These are phyloP conservation scores for Candida saitoana DNA, from an alignment of 805 yeast genomes.

Conservation along the genomic window DNA sequence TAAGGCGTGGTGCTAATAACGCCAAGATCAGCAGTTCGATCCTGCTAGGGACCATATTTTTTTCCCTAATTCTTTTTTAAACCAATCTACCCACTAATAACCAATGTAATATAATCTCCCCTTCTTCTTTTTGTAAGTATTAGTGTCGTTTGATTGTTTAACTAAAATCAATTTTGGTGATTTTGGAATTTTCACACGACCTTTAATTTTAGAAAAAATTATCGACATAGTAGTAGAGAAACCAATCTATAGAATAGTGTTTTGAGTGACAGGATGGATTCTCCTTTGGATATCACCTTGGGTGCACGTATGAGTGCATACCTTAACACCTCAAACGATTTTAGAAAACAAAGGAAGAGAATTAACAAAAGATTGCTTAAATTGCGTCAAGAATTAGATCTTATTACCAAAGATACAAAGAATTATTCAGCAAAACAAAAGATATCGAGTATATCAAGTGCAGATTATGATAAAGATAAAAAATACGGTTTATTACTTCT, in stretches of 20 bases:
- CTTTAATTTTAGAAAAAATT: background rate
- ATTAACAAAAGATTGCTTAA: constrained; percentile 57
- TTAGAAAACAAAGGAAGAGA: constrained; percentile 60
- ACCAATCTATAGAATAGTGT: too few species aligned
- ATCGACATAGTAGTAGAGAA: too few species aligned
- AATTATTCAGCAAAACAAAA: constrained; percentile 50
- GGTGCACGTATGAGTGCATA: constrained; percentile 61
- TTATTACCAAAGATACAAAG: constrained; percentile 66
- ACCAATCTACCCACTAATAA: too few species aligned
- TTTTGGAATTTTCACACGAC: background rate
- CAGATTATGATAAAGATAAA: constrained; percentile 48
- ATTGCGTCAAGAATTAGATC: constrained; percentile 58
- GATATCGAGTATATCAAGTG: constrained; percentile 42
- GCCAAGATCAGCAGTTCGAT: constrained; percentile 80
- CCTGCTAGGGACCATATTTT: constrained; percentile 64
- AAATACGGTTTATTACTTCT: constrained; percentile 58
- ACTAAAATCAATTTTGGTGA: too few species aligned
- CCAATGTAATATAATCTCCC: too few species aligned
- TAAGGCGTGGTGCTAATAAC: constrained; percentile 53
- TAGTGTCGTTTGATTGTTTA: too few species aligned
- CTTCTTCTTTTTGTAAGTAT: background rate
- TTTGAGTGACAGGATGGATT: constrained; percentile 19
- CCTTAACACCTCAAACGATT: constrained; percentile 67
- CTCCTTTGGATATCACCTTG: constrained; percentile 43
- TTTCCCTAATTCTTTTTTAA: too few species aligned